A percentile compares a stretch with the other conserved stretches of the same genome.
Conservation (phyloP, 2,329 filamentous ascomycete species). For the Westerdykella ornata region DNA sequence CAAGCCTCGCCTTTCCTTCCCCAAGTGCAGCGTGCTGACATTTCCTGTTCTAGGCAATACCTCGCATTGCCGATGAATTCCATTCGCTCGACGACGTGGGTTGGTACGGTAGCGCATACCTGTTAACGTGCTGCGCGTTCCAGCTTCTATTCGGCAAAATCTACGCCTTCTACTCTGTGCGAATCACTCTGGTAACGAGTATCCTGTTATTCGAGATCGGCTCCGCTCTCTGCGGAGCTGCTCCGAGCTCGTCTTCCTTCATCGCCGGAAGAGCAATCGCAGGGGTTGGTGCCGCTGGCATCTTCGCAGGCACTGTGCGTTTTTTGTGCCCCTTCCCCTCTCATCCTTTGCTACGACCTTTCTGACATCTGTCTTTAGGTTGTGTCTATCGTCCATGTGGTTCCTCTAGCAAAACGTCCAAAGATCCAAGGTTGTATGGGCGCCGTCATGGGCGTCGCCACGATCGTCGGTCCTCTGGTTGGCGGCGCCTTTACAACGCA, state of each 20-base stretch:
- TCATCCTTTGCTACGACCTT: no score
- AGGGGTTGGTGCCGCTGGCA: slow-evolving; percentile 12
- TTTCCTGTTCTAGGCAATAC: slow-evolving; percentile 23
- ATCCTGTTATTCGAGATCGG: slow-evolving; percentile 15
- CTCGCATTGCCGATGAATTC: slow-evolving; percentile 37
- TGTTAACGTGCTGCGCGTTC: slow-evolving; percentile 15
- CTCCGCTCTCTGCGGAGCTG: slow-evolving; percentile 14
- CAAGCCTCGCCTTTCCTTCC: no score
- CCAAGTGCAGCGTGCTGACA: no score
- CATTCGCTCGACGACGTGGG: slow-evolving; percentile 29
- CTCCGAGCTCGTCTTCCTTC: slow-evolving; percentile 11
- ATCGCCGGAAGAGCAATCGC: slow-evolving; percentile 18
- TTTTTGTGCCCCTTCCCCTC: no score
- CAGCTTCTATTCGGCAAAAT: no score
- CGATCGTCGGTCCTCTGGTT: slow-evolving; percentile 31
- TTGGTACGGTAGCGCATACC: slow-evolving; percentile 29
- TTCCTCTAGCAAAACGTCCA: slow-evolving; percentile 33
- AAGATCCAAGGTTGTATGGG: slow-evolving; percentile 27
- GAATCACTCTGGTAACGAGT: not conserved
- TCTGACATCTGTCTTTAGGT: not conserved
- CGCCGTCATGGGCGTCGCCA: slow-evolving; percentile 19
- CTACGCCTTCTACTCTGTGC: no score
- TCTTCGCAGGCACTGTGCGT: not conserved
- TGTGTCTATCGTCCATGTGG: not conserved
- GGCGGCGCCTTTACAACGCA: slow-evolving; percentile 11